Evolutionary conservation across 108 stramenopile species (phyloP), one percentile per base, ranked within the genome.

Genomic region (Fistulifera solaris): DNA sequence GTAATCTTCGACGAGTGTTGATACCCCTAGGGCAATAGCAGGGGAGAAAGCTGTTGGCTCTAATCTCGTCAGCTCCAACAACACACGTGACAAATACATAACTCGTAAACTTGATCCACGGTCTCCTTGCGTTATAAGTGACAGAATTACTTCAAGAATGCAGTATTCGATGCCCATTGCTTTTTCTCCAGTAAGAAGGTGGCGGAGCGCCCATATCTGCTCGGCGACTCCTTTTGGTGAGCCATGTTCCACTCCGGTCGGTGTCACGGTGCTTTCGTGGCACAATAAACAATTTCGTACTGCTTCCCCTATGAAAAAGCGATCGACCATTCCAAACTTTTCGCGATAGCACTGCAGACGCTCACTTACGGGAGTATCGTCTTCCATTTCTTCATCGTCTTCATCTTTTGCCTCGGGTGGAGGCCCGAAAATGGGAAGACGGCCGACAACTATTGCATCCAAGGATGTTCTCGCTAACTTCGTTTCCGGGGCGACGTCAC

Each of bases 361-460:
- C 71, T 74, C 83, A 65, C 84, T 86, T 18, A 56, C 54, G 15
- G 66, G 62, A 1, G 71, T 77, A 15, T 75, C 78, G 0, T 85
- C 83, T 15, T 76, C 76, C 10, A 73, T 75, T 0, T 78, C 76
- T 0, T 79, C 71, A 3, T 80, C 84, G 19, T 72, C 74, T 38
- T 41, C 52, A 5, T 38, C 64, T 1, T 59, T 40, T 27, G 67
- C 60, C 44, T 69, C 68, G 1, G 72, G 67, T 13, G 80, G 76
- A 0, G 76, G 70, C 24, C 83, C 89, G 64, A 91, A 91, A 58
- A 91, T 85, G 7, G 85, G 80, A 38, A 91, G 75, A n/a, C 89
- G 70, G 18, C 89, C 89, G 63, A 83, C 84, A 14, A 91, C 59
- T 19, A 83, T 64, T 21, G 42, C 41, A 24, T 57, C 39, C 41